Evolutionary conservation across 306 rosid genomes (phyloP).

Genomic region (Prunus mume): DNA sequence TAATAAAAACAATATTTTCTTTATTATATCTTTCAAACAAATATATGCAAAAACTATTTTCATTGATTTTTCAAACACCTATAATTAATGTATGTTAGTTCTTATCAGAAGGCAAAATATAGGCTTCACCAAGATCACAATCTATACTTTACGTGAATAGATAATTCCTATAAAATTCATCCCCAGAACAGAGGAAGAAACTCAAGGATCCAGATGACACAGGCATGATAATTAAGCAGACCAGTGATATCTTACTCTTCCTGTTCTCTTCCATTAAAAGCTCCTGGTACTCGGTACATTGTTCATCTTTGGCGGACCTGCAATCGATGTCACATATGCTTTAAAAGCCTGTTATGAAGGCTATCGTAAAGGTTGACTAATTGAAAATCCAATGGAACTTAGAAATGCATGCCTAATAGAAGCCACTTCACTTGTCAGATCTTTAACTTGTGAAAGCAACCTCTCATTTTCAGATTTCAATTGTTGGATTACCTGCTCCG

Average conservation of each 20-base stretch:
- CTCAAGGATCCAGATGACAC: conserved; percentile 6
- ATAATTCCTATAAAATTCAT: background rate
- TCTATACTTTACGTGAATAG: background rate
- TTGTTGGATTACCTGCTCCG: conserved; percentile 73
- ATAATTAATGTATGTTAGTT: background rate
- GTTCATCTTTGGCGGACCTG: conserved; percentile 58
- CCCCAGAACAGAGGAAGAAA: background rate
- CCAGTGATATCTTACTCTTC: conserved; percentile 52
- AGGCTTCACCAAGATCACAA: background rate
- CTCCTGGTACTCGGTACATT: conserved; percentile 49
- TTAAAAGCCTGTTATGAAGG: conserved; percentile 6
- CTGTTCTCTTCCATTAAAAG: conserved; percentile 48
- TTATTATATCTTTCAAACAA: background rate
- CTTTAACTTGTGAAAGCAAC: conserved; percentile 51
- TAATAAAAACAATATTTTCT: background rate
- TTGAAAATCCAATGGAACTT: background rate
- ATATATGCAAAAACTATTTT: background rate
- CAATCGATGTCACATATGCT: conserved; percentile 21
- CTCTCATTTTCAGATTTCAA: conserved; percentile 55
- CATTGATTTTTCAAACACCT: background rate
- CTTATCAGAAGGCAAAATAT: background rate
- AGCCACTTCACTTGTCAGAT: conserved; percentile 61
- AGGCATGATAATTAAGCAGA: conserved; percentile 5
- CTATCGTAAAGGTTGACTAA: conserved; percentile 10
- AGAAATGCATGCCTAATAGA: conserved; percentile 52